Evolutionary conservation across 345 rosid genomes (phyloP), one percentile per base, ranked within the genome.

Genomic region (Hibiscus trionum): DNA sequence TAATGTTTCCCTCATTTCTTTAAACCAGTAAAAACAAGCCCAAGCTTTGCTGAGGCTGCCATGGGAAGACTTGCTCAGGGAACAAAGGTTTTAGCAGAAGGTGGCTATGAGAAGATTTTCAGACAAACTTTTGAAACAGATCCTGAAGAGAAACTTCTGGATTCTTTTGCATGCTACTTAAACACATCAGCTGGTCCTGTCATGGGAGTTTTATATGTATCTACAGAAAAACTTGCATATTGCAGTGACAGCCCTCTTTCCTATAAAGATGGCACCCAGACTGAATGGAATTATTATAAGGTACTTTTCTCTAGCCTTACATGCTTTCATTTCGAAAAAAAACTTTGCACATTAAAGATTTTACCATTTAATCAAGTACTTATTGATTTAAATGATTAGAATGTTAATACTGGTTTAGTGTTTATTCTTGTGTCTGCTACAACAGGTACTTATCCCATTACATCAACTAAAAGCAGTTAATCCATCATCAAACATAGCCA

Each of bases 171-270:
- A 39, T 90, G 96, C 71, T 90, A 88, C 85, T 77, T 87, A 71
- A 88, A 90, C 17, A 90, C 93, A 74, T 90, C 93, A 60, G 96
- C 93, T 73, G 96, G 96, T 50, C 96, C 93, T 35, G 96, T 90
- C 19, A 90, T 90, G 93, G 93, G 96, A 66, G 75, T 83, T 59
- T 71, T 90, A 39, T 90, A 90, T 73, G 77, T 88, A 44, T 90
- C 96, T 61, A 72, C 86, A 4, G 91, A 80, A 50, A 88, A 90
- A 77, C 88, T 90, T 55, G 90, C 90, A 55, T 90, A 85, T 78
- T 84, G 84, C 74, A 90, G 91, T 55, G 93, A 90, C 77, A 88
- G 75, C 42, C 93, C 96, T 69, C 87, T 90, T 69, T 84, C 96
- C 0, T 88, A 88, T 72, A 88, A 88, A 82, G 73, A 76, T 65